Evolutionary conservation across 331 rosid genomes (phyloP).

Genomic region (Pyrus hybrid): DNA sequence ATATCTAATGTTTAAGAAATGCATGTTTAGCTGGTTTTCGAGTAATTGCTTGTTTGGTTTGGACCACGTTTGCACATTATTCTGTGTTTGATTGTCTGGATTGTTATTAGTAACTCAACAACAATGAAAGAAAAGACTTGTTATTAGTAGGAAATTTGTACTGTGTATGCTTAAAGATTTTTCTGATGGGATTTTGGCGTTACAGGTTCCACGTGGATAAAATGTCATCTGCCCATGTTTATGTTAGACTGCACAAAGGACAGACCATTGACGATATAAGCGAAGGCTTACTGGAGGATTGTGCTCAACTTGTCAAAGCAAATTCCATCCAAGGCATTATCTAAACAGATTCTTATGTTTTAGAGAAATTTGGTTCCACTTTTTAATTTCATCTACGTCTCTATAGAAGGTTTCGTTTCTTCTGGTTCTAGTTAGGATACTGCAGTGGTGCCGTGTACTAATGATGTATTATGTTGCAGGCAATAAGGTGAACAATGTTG

Average conservation of each 20-base stretch:
- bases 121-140: not conserved
- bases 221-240: constrained; percentile 98
- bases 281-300: constrained; percentile 81
- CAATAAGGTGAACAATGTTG: constrained; percentile 84
- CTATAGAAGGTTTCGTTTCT: not conserved
- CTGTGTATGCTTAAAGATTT: not conserved
- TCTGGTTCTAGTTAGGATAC: not conserved
- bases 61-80: not conserved
- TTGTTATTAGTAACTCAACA: not conserved
- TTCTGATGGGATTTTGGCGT: not conserved
- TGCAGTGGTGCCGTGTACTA: not conserved
- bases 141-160: not conserved
- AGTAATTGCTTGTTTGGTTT: not conserved
- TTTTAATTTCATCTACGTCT: not conserved
- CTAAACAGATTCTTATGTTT: not conserved
- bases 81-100: not conserved
- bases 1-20: not conserved
- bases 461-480: constrained; percentile 38
- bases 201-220: constrained; percentile 94
- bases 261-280: constrained; percentile 81
- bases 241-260: constrained; percentile 78
- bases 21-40: not conserved
- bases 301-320: constrained; percentile 97
- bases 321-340: constrained; percentile 87
- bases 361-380: not conserved